Percentiles rank a stretch among this genome's conserved stretches.
These are phyloP conservation scores for Craterostigma plantagineum DNA, from an alignment of 257 asterid species.

Conservation along the genomic window DNA sequence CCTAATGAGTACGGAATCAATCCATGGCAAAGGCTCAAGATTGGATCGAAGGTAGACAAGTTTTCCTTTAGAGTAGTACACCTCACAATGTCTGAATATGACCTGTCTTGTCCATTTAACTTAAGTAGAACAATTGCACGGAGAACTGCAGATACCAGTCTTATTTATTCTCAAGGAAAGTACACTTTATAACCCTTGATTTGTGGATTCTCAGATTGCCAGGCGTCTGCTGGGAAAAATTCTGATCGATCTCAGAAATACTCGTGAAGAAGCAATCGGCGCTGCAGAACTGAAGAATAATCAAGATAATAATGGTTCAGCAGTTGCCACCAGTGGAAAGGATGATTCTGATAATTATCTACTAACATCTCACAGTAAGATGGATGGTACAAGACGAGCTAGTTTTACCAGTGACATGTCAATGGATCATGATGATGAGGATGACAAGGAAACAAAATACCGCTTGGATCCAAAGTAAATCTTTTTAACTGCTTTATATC, in stretches of 20 bases:
- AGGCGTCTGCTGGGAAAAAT: constrained; percentile 94
- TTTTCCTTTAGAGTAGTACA: too few relatives aligned
- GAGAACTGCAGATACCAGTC: too few relatives aligned
- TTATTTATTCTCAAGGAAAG: too few relatives aligned
- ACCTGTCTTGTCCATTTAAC: neutral
- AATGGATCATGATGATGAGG: constrained; percentile 89
- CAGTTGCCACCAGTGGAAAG: constrained; percentile 19
- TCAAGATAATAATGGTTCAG: constrained; percentile 31
- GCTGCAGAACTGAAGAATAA: constrained; percentile 76
- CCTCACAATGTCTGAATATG: neutral
- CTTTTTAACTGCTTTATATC: neutral
- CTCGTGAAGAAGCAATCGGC: constrained; percentile 88
- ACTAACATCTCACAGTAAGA: constrained; percentile 29
- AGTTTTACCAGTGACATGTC: constrained; percentile 80
- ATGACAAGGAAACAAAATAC: constrained; percentile 83
- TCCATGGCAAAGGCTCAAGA: constrained; percentile 76
- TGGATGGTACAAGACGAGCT: constrained; percentile 54
- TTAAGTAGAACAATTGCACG: neutral
- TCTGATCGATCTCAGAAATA: constrained; percentile 80
- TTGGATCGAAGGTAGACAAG: constrained; percentile 74
- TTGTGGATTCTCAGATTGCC: constrained; percentile 50
- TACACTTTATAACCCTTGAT: too few relatives aligned
- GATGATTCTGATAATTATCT: constrained; percentile 44
- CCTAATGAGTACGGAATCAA: constrained; percentile 98
- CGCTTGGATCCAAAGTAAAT: constrained; percentile 90